Base-by-base conservation (phyloP, 805 yeast genomes). In the Candida ulmi region DNA sequence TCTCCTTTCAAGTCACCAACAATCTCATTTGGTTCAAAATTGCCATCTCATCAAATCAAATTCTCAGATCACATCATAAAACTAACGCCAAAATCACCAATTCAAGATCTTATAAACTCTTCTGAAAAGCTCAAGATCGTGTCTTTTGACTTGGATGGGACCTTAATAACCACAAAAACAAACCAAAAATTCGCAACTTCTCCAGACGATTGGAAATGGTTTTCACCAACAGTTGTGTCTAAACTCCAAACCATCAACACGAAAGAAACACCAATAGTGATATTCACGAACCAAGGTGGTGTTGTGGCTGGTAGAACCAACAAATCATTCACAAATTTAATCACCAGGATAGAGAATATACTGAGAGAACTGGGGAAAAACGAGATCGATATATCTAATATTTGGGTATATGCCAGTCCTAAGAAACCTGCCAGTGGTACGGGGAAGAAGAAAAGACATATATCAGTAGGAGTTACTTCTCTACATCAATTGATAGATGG, bases 201-300 rank as follows among this genome's bases (percentile, higher is more conserved):
- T 8, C 72, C 83, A 1, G 44, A 58, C 3, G 98, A 91, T 58
- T 91, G 98, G 98, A 65, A 67, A 51, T 80, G 78, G 71, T 70
- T 80, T 61, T 68, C 65, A 42, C 60, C 56, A 24, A 57, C 51
- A n/a, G 54, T 55, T 8, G 39, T 38, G 4, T 38, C 26, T 29
- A 44, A 16, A 27, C 36, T 50, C 6, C 15, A 32, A 21, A 8
- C 18, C 6, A n/a, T 48, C 25, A 11, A 23, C 11, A 23, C 25
- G 11, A 8, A 8, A 11, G 21, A 13, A n/a, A 35, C 38, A 3
- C 46, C 52, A 11, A 45, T 88, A 4, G 90, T 82, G 4, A 73
- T 91, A 2, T 86, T 91, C 57, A 77, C 96, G 1, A 91, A 91
- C 55, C 99, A 91, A 58, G 95, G 91, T 17, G 83, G 79, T 0